Evolutionary conservation across 306 rosid genomes (phyloP).

Genomic region (Corylus heterophylla): DNA sequence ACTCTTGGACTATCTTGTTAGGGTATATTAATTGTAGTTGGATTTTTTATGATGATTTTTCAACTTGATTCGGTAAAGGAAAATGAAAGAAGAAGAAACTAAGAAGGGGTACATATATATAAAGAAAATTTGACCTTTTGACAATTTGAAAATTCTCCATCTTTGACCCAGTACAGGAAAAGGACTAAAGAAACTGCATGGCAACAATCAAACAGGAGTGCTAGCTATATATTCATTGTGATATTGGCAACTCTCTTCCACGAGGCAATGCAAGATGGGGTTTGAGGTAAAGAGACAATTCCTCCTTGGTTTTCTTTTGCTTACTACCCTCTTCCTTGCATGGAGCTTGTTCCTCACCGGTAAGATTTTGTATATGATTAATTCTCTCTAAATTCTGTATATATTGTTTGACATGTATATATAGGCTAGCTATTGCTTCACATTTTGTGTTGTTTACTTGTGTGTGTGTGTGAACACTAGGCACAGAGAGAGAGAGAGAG

Average conservation of each 20-base stretch:
- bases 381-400: not conserved
- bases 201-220: no score
- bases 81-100: no score
- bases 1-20: no score
- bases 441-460: not conserved
- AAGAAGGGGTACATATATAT: no score
- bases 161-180: no score
- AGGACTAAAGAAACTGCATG: no score
- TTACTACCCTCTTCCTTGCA: not conserved
- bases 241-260: not conserved
- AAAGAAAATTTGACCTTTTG: no score
- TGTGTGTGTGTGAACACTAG: not conserved
- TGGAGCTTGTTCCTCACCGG: not conserved
- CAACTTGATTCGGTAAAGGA: no score
- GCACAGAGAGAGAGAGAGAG: not conserved
- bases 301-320: not conserved
- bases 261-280: not conserved
- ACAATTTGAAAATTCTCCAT: no score
- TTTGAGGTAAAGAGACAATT: not conserved
- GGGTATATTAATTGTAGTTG: no score
- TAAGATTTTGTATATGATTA: not conserved
- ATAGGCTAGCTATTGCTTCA: not conserved
- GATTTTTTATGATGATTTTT: no score
- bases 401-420: not conserved
- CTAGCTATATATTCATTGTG: not conserved